These are phyloP conservation scores for Fonsecaea nubica DNA, from an alignment of 2,329 filamentous ascomycete species.

Conservation along the genomic window DNA sequence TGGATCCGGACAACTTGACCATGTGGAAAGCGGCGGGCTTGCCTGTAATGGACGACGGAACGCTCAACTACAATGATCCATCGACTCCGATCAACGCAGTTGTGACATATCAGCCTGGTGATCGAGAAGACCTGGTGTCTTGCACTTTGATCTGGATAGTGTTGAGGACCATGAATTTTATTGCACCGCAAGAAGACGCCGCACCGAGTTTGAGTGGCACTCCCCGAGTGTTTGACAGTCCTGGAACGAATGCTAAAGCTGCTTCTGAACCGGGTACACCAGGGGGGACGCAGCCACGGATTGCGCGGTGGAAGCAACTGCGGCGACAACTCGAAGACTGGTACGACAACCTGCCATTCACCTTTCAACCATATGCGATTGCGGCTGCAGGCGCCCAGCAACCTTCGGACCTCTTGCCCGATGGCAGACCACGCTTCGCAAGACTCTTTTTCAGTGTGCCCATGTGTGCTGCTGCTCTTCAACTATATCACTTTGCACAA, in stretches of 20 bases:
- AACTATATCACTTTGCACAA: conserved; percentile 69
- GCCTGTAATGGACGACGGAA: conserved; percentile 58
- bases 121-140: conserved; percentile 66
- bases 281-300: conserved; percentile 49
- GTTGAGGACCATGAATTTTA: conserved; percentile 70
- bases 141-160: conserved; percentile 71
- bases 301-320: conserved; percentile 60
- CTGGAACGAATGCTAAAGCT: conserved; percentile 5
- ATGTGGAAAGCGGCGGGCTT: conserved; percentile 71
- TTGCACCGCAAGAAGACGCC: conserved; percentile 46
- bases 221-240: conserved; percentile 48
- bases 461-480: conserved; percentile 71
- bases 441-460: conserved; percentile 67
- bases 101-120: conserved; percentile 29
- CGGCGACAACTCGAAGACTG: conserved; percentile 65
- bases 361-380: conserved; percentile 64
- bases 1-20: conserved; percentile 67
- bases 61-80: conserved; percentile 29
- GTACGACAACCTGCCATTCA: conserved; percentile 65
- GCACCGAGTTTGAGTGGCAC: conserved; percentile 42
- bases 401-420: conserved; percentile 42
- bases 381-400: conserved; percentile 49
- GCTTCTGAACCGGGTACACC: conserved; percentile 53
- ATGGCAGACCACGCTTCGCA: conserved; percentile 52
- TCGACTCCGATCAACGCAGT: conserved; percentile 28